Conservation (phyloP, 2,329 filamentous ascomycete genomes). For the Chaetomium globosum region DNA sequence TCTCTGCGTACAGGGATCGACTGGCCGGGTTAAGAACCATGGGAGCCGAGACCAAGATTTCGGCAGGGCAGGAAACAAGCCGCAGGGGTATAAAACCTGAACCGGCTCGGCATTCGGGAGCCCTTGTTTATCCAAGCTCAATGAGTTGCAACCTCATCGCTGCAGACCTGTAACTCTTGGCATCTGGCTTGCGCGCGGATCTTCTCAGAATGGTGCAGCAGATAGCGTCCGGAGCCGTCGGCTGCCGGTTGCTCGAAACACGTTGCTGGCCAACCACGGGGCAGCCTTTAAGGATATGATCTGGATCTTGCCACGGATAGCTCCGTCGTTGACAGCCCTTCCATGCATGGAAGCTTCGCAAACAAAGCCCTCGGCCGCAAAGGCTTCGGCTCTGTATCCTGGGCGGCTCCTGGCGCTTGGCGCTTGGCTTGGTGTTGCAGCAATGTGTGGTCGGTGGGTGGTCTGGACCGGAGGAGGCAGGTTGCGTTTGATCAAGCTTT, state of each 20-base stretch:
- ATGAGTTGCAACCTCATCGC: background rate
- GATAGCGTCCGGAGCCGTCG: slow-evolving; percentile 25
- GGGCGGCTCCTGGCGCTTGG: background rate
- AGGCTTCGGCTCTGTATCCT: background rate
- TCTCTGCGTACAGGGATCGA: background rate
- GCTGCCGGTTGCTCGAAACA: slow-evolving; percentile 34
- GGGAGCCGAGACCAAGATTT: background rate
- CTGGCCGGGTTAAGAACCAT: background rate
- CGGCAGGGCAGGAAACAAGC: background rate
- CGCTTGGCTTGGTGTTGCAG: background rate
- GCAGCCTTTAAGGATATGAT: slow-evolving; percentile 8
- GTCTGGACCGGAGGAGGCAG: background rate
- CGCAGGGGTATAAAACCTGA: slow-evolving; percentile 16
- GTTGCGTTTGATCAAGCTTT: background rate
- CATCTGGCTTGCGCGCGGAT: slow-evolving; percentile 25
- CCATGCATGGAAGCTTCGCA: slow-evolving; percentile 30
- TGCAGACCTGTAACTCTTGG: slow-evolving; percentile 31
- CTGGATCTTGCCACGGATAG: background rate
- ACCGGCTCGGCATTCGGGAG: slow-evolving; percentile 24
- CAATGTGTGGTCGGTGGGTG: background rate
- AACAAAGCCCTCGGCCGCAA: background rate
- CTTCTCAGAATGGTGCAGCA: slow-evolving; percentile 28
- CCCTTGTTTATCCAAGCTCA: background rate
- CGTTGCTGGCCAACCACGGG: slow-evolving; percentile 25
- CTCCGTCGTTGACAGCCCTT: slow-evolving; percentile 8